Evolutionary conservation across 2,329 filamentous ascomycete genomes (phyloP).

Genomic region (Colletotrichum liaoningense): DNA sequence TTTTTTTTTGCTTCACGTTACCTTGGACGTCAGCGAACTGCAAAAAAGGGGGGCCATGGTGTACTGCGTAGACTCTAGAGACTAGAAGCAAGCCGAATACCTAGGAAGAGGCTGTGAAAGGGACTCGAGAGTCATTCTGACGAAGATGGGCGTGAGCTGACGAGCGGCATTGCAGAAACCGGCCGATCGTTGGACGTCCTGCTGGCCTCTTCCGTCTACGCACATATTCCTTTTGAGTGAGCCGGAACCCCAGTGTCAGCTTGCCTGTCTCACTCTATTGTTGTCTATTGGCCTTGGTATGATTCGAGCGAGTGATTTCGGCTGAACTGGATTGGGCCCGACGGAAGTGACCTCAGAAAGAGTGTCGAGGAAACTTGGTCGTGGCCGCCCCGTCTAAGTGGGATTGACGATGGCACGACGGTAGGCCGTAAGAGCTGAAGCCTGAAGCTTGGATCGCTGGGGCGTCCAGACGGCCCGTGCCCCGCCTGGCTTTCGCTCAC

Average conservation of each 20-base stretch:
- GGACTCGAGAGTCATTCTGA: conserved; percentile 1
- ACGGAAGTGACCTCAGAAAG: background rate
- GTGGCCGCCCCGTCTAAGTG: background rate
- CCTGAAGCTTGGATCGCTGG: conserved; percentile 20
- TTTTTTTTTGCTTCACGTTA: background rate
- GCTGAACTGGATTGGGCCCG: conserved; percentile 1
- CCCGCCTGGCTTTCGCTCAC: background rate
- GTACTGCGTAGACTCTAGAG: too few relatives aligned
- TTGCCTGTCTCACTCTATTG: background rate
- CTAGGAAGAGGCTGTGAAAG: background rate
- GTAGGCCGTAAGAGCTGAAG: background rate
- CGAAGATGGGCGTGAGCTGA: background rate
- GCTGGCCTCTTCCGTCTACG: background rate
- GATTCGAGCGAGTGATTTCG: conserved; percentile 3
- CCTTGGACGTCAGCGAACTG: background rate
- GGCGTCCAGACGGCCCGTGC: conserved; percentile 24
- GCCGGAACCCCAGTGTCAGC: background rate
- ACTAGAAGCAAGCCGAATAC: background rate
- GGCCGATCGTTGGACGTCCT: conserved; percentile 19
- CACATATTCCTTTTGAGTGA: conserved; percentile 5
- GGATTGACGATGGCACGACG: background rate
- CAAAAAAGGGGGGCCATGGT: background rate
- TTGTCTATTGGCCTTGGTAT: background rate
- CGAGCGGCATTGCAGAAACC: conserved; percentile 15
- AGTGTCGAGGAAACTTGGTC: background rate